Base-by-base conservation (phyloP, 2,329 filamentous ascomycete species). In the Xylariaceae sp. region DNA sequence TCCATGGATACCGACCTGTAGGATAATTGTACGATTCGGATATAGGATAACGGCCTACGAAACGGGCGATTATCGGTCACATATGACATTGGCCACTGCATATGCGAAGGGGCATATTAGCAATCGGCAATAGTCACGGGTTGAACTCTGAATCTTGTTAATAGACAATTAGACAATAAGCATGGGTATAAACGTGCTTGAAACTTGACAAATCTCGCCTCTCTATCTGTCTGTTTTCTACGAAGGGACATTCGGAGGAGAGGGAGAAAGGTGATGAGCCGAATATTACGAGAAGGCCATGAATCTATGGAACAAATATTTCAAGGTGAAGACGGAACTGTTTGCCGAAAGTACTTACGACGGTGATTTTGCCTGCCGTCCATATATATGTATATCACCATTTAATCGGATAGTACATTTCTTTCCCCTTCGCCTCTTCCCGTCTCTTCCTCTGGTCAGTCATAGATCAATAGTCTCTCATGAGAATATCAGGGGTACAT, bases 1-100 rank as follows among this genome's bases (percentile, higher is more conserved):
- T 41, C 21, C 55, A 26, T 12, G 42, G 37, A 49, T 45, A 44
- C 21, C 44, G 12, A 40, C 43, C 23, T 44, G 43, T 44, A 44
- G 7, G 43, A 44, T 26, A 7, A 37, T 48, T 52, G 54, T 55
- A 61, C 43, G 52, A 56, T 53, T 26, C 44, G 54, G 48, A 47
- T 52, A 46, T 41, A 61, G 56, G 59, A 67, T 63, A 67, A 48
- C 29, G 3, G 14, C 32, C 3, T 10, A 37, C 12, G 7, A 16
- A 37, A 37, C 14, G 12, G 32, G 32, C 32, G 12, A 10, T 37
- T 3, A 16, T 3, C 14, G 32, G 32, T 16, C 14, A 16, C 3
- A 10, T 37, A 37, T 14, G 32, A 12, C 32, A 14, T 37, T 10
- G 32, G 14, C 14, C 14, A 16, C 14, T 37, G 32, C 32, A 16